Evolutionary conservation across 306 rosid genomes (phyloP).

Genomic region (Arachis stenosperma): DNA sequence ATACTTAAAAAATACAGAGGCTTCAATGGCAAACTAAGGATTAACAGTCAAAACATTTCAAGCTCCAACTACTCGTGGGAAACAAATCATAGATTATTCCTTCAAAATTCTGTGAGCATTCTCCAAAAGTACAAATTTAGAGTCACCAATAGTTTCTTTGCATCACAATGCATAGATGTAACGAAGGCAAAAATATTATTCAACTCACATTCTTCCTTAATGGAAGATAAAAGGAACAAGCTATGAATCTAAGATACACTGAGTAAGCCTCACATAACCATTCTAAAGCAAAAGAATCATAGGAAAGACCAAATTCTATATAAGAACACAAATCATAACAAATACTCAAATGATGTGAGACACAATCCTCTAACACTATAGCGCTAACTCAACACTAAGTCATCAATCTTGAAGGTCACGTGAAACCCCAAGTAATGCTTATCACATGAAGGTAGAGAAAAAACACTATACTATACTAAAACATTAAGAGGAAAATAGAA

Average conservation of each 20-base stretch:
- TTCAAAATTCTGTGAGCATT: neutral
- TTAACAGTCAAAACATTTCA: neutral
- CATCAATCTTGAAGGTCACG: too few relatives aligned
- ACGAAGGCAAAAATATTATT: neutral
- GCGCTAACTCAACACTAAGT: neutral
- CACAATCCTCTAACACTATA: neutral
- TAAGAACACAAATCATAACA: neutral
- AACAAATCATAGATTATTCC: slow-evolving; percentile 13
- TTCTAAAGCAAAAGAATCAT: neutral
- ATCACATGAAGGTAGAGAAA: neutral
- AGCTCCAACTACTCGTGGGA: neutral
- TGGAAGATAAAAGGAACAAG: neutral
- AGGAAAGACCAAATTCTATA: neutral
- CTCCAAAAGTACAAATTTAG: neutral
- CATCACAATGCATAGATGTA: neutral
- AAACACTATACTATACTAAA: neutral
- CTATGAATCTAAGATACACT: neutral
- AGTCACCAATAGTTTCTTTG: neutral
- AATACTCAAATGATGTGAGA: neutral
- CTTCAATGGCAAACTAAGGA: slow-evolving; percentile 1
- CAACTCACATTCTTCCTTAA: neutral
- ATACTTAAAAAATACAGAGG: slow-evolving; percentile 10
- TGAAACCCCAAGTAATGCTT: neutral
- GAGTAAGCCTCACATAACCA: neutral
- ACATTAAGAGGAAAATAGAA: neutral